A percentile compares a stretch with the other conserved stretches of the same genome.
These are phyloP conservation scores for Plantago lanceolata DNA, from an alignment of 305 asterid species.

Conservation along the genomic window DNA sequence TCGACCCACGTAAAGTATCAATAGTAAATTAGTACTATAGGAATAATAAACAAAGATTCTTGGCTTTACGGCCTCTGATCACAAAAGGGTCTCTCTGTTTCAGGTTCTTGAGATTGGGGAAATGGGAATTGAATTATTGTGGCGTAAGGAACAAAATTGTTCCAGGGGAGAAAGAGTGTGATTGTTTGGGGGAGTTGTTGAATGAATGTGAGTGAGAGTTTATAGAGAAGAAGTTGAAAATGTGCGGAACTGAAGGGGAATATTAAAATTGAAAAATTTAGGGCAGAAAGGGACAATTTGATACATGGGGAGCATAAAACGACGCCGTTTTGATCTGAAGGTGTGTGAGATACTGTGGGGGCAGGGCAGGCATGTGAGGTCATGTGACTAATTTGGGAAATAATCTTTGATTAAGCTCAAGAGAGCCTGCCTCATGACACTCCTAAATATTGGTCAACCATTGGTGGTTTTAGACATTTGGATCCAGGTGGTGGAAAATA, in stretches of 20 bases:
- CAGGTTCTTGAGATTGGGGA: background rate
- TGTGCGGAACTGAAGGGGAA: background rate
- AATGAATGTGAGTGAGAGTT: too few relatives aligned
- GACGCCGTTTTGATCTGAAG: slow-evolving; percentile 21
- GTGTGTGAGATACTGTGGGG: slow-evolving; percentile 15
- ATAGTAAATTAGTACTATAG: too few relatives aligned
- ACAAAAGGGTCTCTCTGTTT: slow-evolving; percentile 25
- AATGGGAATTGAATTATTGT: too few relatives aligned
- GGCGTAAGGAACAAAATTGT: too few relatives aligned
- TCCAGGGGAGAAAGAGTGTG: too few relatives aligned
- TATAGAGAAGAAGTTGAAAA: background rate
- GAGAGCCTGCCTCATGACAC: too few relatives aligned
- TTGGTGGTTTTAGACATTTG: too few relatives aligned
- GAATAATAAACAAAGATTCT: slow-evolving; percentile 8
- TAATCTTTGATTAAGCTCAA: too few relatives aligned
- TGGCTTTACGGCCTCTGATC: slow-evolving; percentile 13
- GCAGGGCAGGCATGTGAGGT: background rate
- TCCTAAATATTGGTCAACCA: too few relatives aligned
- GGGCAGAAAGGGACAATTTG: slow-evolving; percentile 20
- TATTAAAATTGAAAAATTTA: background rate
- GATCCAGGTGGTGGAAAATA: too few relatives aligned
- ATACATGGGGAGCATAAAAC: slow-evolving; percentile 22
- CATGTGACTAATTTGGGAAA: too few relatives aligned
- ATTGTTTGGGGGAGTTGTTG: too few relatives aligned
- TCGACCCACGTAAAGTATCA: background rate